Evolutionary conservation across 2,329 filamentous ascomycete species (phyloP).

Genomic region (Fusarium acutatum): DNA sequence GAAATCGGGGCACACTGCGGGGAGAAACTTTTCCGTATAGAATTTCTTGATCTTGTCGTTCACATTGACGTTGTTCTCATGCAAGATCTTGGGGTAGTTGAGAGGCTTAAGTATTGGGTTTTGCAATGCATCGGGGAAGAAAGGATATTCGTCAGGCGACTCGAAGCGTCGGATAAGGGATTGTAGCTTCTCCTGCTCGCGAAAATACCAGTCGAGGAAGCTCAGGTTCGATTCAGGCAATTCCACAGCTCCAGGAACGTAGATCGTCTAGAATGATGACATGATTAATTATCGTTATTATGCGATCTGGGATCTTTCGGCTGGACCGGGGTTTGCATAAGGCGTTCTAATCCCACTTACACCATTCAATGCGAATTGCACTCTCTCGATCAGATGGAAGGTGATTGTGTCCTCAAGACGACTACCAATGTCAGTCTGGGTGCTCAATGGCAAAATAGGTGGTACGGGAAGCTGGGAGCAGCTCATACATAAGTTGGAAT

Average conservation of each 20-base stretch:
- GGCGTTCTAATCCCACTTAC: constrained; percentile 33
- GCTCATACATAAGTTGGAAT: constrained; percentile 85
- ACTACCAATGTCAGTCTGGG: constrained; percentile 58
- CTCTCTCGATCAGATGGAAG: constrained; percentile 94
- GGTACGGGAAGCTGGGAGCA: neutral
- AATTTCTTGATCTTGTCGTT: constrained; percentile 86
- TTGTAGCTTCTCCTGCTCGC: constrained; percentile 89
- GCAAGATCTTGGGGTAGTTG: constrained; percentile 86
- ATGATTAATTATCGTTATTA: constrained; percentile 20
- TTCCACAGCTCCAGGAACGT: constrained; percentile 78
- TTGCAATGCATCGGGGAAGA: constrained; percentile 86
- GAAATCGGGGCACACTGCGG: constrained; percentile 80
- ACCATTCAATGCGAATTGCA: constrained; percentile 92
- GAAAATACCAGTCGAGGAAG: constrained; percentile 94
- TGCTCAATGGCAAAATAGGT: neutral
- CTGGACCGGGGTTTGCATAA: constrained; percentile 26
- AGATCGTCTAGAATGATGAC: constrained; percentile 69
- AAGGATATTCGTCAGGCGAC: constrained; percentile 95
- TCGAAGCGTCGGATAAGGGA: constrained; percentile 94
- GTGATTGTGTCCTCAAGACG: constrained; percentile 98
- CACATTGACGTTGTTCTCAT: constrained; percentile 88
- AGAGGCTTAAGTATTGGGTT: constrained; percentile 86
- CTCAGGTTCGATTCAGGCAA: constrained; percentile 78
- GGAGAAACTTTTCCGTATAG: constrained; percentile 86
- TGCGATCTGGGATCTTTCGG: constrained; percentile 4